phyloP scores from a whole-genome alignment of 768 basidiomycete species.

The Xerocomus brunneocitrinus region DNA sequence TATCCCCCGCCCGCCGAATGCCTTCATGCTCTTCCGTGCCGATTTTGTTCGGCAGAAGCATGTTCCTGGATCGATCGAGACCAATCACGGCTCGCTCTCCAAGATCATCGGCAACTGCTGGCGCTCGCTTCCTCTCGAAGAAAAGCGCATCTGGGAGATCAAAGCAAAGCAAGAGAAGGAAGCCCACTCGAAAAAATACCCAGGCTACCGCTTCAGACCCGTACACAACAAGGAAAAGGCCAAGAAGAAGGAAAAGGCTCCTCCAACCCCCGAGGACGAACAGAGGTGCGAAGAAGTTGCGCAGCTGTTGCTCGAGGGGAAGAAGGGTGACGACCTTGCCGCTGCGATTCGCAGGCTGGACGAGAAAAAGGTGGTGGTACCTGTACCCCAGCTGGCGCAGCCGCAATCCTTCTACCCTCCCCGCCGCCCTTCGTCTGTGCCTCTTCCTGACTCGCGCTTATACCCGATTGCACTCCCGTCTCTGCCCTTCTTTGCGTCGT shows the following conservation, averaged over 20 bases:
- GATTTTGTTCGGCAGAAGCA: conserved; percentile 41
- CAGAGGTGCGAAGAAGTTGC: conserved; percentile 51
- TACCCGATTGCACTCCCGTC: conserved; percentile 43
- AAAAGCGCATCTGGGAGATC: conserved; percentile 70
- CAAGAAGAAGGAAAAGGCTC: conserved; percentile 34
- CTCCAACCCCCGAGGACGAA: conserved; percentile 24
- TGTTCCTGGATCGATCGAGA: conserved; percentile 48
- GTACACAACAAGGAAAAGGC: conserved; percentile 45
- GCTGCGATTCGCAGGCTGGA: conserved; percentile 56
- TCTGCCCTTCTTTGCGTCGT: conserved; percentile 36
- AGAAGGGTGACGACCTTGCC: conserved; percentile 65
- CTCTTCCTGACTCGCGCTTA: conserved; percentile 43
- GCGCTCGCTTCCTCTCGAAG: conserved; percentile 63
- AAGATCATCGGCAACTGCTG: conserved; percentile 56
- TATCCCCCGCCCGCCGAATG: conserved; percentile 28
- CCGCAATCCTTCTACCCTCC: conserved; percentile 32
- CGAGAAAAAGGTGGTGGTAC: conserved; percentile 1
- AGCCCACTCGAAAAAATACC: conserved; percentile 63
- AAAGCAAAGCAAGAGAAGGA: conserved; percentile 71
- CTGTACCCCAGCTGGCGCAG: neutral
- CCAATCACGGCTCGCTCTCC: conserved; percentile 45
- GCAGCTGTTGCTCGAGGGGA: conserved; percentile 58
- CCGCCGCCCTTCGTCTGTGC: conserved; percentile 61
- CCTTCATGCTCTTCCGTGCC: conserved; percentile 35
- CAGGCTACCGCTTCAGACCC: conserved; percentile 52